Base-by-base conservation (phyloP, 2,329 filamentous ascomycete species). In the Alternaria ventricosa region DNA sequence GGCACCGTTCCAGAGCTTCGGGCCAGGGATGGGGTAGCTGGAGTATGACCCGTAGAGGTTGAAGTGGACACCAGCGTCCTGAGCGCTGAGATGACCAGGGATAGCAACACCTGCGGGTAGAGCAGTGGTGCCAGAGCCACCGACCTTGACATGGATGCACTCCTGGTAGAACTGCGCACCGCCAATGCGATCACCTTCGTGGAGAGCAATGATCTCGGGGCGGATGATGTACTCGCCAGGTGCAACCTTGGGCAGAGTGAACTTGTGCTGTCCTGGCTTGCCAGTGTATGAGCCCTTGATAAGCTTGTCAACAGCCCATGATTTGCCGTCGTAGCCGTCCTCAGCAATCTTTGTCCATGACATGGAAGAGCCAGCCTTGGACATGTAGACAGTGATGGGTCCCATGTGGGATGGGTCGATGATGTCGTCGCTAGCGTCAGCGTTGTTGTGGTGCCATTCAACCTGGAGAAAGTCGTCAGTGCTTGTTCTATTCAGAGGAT, bases 391-490 rank as follows among this genome's bases (percentile, higher is more conserved):
- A 66, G 83, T 80, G 71, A 87, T 76, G 43, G 85, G 85, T 10
- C 86, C 86, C 73, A 81, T 76, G 80, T 87, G 86, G 54, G 82
- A 84, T 25, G 55, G 36, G 67, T 80, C 86, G 55, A 87, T 84
- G 79, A 87, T 85, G 72, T 86, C 85, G 75, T 87, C 84, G 22
- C 66, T 62, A 33, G 69, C 62, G 63, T 71, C 70, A 47, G 84
- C 81, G 70, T 43, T 80, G 75, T 87, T 71, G 79, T 87, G 85
- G 76, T 82, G 83, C 85, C 84, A 87, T 75, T 86, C 82, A 70
- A 76, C 72, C 64, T 66, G 47, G 15, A 45, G 28, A 44, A n/a
- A 50, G 2, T 27, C 47, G 64, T 66, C 9, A 66, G 61, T 25
- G 23, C 44, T 11, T 50, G 43, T 43, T 20, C 3, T 22, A 10